Conservation (phyloP, 2,329 filamentous ascomycete genomes). For the Botrytis tulipae region DNA sequence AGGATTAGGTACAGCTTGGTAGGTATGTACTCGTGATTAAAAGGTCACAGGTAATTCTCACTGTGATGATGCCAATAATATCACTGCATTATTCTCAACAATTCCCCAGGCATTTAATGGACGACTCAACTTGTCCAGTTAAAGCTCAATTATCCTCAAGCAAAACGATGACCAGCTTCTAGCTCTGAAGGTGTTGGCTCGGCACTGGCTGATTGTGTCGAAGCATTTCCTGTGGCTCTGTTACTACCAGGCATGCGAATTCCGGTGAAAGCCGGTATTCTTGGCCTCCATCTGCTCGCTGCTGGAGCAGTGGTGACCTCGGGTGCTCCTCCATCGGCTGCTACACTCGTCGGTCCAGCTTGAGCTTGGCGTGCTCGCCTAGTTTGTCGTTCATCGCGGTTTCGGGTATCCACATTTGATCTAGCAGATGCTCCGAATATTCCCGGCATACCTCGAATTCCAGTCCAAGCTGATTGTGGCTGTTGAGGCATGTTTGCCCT, state of each 20-base stretch:
- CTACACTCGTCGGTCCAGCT: background rate
- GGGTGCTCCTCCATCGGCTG: conserved; percentile 15
- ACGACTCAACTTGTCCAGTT: background rate
- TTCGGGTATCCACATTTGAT: background rate
- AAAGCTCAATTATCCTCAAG: background rate
- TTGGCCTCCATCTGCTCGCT: conserved; percentile 31
- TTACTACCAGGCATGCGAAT: conserved; percentile 31
- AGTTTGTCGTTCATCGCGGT: background rate
- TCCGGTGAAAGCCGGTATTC: conserved; percentile 31
- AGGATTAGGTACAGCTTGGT: background rate
- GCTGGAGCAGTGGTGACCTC: conserved; percentile 18
- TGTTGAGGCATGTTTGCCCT: conserved; percentile 33
- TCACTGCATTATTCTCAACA: background rate
- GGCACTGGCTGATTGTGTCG: conserved; percentile 17
- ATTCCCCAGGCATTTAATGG: background rate
- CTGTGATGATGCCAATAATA: background rate
- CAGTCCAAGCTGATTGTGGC: conserved; percentile 34
- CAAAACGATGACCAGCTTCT: conserved; percentile 31
- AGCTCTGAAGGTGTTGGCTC: conserved; percentile 38
- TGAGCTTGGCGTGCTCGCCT: conserved; percentile 15
- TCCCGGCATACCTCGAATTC: conserved; percentile 32
- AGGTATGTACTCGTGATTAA: background rate
- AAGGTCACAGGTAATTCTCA: background rate
- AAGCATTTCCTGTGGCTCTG: conserved; percentile 21
- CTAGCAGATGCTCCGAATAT: conserved; percentile 26